Evolutionary conservation across 1,284 basidiomycete species (phyloP), one percentile per base, ranked within the genome.

Genomic region (Gomphus bonarii): DNA sequence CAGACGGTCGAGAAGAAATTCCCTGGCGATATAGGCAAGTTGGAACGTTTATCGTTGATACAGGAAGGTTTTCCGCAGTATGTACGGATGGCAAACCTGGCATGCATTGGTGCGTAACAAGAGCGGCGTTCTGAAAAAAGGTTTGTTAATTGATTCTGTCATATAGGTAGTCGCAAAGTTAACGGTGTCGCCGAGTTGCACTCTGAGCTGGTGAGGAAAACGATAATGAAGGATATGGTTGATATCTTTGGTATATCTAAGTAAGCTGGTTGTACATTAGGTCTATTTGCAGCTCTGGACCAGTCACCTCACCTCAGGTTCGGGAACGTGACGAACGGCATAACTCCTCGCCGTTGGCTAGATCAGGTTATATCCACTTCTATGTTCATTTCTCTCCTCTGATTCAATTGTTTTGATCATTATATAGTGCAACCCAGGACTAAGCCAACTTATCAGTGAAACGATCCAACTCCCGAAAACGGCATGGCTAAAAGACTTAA

Each of bases 161-260:
- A 10, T 43, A 55, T 59, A 81, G 80, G 85, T 68, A 82, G 88
- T 74, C 75, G 88, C 67, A 93, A 88, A 69, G 87, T 95, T 65
- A 97, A 97, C 65, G 93, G 94, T 68, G 94, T 97, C 22, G 93
- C 94, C n/a, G 93, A 94, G 81, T 70, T 89, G 51, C 87, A 88
- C 71, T 84, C 81, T 63, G 83, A 88, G 52, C 75, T 90, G 53
- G 82, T 89, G 49, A 75, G 70, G 65, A 83, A 80, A 22, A 93
- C 89, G 16, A 91, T 95, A 67, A 75, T 94, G 71, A 91, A 88
- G 65, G 94, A 95, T 73, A 95, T 95, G 65, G 90, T 92, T 50
- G 89, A 93, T 33, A 88, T 85, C 68, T 87, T 81, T 64, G 89
- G 89, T 12, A 66, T 79, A 54, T 81, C 81, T 80, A 90, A 88